phyloP scores from a whole-genome alignment of 176 grass and related monocot species.

The Oryza coarctata region DNA sequence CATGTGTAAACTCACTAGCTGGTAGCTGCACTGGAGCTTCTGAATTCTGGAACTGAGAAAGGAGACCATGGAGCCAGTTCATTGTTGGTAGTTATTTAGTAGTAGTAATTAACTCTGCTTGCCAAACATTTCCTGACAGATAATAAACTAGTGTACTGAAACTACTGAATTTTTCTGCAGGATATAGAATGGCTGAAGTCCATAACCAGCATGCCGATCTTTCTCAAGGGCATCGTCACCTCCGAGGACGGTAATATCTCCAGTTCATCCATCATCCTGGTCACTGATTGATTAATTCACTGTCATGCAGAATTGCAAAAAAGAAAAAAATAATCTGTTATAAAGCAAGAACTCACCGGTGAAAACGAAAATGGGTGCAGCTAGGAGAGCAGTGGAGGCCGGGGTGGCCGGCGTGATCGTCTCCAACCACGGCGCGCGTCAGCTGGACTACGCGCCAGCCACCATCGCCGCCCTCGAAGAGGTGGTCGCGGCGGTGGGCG shows the following conservation, averaged over 20 bases:
- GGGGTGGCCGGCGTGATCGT: conserved; percentile 71
- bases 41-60: neutral
- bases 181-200: conserved; percentile 80
- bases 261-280: neutral
- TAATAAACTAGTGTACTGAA: neutral
- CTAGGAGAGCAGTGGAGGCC: conserved; percentile 60
- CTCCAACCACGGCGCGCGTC: conserved; percentile 83
- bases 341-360: neutral
- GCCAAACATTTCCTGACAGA: neutral
- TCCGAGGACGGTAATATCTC: conserved; percentile 67
- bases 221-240: conserved; percentile 79
- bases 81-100: neutral
- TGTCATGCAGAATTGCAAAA: too few species aligned
- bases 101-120: neutral
- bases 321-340: too few species aligned
- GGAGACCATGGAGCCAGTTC: neutral
- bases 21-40: neutral
- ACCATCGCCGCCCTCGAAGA: conserved; percentile 78
- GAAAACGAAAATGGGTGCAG: conserved; percentile 34
- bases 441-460: conserved; percentile 74
- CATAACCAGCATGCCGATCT: conserved; percentile 72
- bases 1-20: neutral
- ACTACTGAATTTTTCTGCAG: conserved; percentile 26
- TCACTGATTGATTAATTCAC: neutral
- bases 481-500: conserved; percentile 74